A percentile compares a stretch with the other conserved stretches of the same genome.
phyloP scores from a whole-genome alignment of 1,284 basidiomycete species.

The Cutaneotrichosporon spelunceum region DNA sequence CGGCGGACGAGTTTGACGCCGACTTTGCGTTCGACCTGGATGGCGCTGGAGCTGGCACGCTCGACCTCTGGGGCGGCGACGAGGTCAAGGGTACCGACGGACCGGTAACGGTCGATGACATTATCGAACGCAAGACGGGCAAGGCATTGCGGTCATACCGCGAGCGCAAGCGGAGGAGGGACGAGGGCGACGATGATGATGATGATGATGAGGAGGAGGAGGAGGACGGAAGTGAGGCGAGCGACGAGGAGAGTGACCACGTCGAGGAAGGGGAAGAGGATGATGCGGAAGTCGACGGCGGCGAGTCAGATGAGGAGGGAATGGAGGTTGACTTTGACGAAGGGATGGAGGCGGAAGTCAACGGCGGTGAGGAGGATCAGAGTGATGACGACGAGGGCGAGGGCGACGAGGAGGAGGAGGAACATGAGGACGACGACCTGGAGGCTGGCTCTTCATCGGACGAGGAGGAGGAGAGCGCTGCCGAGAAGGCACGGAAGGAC shows the following conservation, averaged over 20 bases:
- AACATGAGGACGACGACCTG: conserved; percentile 32
- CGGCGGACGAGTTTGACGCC: conserved; percentile 64
- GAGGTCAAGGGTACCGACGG: conserved; percentile 52
- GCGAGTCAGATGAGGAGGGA: conserved; percentile 34
- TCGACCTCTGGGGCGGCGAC: conserved; percentile 46
- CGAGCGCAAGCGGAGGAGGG: conserved; percentile 61
- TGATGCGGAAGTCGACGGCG: conserved; percentile 49
- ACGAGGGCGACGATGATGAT: conserved; percentile 29
- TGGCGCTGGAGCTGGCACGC: conserved; percentile 57
- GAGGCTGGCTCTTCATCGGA: conserved; percentile 37
- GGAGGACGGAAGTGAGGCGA: conserved; percentile 19
- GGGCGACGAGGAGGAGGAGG: conserved; percentile 52
- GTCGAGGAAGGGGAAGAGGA: conserved; percentile 33
- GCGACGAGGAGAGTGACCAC: conserved; percentile 39
- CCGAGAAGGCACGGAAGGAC: conserved; percentile 71
- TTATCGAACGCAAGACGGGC: conserved; percentile 67
- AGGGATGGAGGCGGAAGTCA: too few relatives aligned
- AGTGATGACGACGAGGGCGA: conserved; percentile 38
- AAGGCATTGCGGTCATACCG: conserved; percentile 46
- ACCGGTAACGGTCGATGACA: conserved; percentile 85
- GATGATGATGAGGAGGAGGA: conserved; percentile 34
- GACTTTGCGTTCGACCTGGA: conserved; percentile 78
- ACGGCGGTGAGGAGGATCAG: conserved; percentile 34
- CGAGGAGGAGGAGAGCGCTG: conserved; percentile 61
- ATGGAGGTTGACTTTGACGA: conserved; percentile 36